Evolutionary conservation across 1,139 yeast species (phyloP).

Genomic region (Diutina scorzettiae): DNA sequence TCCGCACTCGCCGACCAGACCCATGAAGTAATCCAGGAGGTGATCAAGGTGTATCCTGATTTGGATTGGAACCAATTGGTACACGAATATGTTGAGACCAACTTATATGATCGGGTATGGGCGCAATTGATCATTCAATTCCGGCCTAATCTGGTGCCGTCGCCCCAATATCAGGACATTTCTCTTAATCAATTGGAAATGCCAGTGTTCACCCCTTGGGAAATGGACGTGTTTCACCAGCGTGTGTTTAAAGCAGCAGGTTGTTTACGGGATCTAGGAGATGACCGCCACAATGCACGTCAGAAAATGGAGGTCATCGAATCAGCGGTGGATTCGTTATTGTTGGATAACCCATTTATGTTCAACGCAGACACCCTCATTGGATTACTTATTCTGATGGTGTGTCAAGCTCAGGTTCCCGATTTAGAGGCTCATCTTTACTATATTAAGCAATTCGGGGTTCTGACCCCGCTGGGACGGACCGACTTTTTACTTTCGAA

Average conservation of each 20-base stretch:
- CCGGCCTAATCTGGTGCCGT: conserved; percentile 13
- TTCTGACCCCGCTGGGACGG: conserved; percentile 13
- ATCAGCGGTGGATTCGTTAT: conserved; percentile 39
- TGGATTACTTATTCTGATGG: conserved; percentile 59
- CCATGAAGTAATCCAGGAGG: neutral
- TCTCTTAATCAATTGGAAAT: conserved; percentile 66
- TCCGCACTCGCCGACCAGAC: neutral
- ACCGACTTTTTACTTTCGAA: conserved; percentile 50
- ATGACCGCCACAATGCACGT: conserved; percentile 35
- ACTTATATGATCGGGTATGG: conserved; percentile 58
- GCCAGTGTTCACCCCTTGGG: conserved; percentile 33
- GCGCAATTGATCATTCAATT: conserved; percentile 30
- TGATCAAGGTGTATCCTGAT: conserved; percentile 20
- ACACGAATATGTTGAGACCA: conserved; percentile 60
- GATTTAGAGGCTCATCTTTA: conserved; percentile 52
- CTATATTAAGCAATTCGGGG: conserved; percentile 52
- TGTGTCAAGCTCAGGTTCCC: conserved; percentile 49
- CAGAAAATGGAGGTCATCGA: conserved; percentile 43
- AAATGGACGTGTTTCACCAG: conserved; percentile 30
- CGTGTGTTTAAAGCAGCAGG: conserved; percentile 41
- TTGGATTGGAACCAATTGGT: conserved; percentile 45
- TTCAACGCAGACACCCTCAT: conserved; percentile 79
- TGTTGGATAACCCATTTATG: conserved; percentile 18
- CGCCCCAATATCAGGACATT: conserved; percentile 28
- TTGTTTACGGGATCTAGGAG: conserved; percentile 39